Base-by-base conservation (phyloP, 306 rosid genomes). In the Abrus precatorius region DNA sequence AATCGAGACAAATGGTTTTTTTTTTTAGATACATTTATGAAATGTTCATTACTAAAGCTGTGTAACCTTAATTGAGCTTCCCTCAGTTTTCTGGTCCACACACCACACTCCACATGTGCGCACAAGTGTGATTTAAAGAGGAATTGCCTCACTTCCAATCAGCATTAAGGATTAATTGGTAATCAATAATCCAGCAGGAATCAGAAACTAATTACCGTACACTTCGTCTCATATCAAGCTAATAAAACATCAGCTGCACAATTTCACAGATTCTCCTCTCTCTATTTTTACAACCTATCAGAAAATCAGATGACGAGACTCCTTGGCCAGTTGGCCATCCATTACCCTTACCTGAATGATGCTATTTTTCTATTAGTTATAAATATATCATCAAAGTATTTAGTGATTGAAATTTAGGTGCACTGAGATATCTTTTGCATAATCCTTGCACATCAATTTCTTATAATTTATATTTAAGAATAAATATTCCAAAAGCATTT, bases 401-500 rank as follows among this genome's bases (percentile, higher is more conserved):
- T 69, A 50, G 45, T 50, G 38, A 59, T 68, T 33, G 36, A 56
- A 74, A 28, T 67, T 55, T 36, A 68, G 77, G 47, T 6, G 63
- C 73, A 57, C 41, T 48, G 49, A 74, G 43, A 75, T 45, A 48
- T 49, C 9, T 32, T 77, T 54, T 27, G 53, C 32, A 55, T 55
- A 47, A 45, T 55, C 38, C 44, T 13, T 71, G 48, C 27, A 76
- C 10, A 32, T 30, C 36, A 60, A 60, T 54, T 63, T 52, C 41
- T 65, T 14, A 40, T 14, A 52, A 40, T n/a, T 41, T 53, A 56
- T 72, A 69, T 54, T 10, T n/a, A 20, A 63, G 36, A 71, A 70
- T 30, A 68, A 67, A 14, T 64, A 5, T 72, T 72, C 56, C 56
- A 69, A 83, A 79, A 69, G 27, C 36, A 29, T 34, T 56, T n/a